Percentiles rank a stretch among this genome's conserved stretches.
Evolutionary conservation across 768 basidiomycete species (phyloP).

Genomic region (Lactarius akahatsu): DNA sequence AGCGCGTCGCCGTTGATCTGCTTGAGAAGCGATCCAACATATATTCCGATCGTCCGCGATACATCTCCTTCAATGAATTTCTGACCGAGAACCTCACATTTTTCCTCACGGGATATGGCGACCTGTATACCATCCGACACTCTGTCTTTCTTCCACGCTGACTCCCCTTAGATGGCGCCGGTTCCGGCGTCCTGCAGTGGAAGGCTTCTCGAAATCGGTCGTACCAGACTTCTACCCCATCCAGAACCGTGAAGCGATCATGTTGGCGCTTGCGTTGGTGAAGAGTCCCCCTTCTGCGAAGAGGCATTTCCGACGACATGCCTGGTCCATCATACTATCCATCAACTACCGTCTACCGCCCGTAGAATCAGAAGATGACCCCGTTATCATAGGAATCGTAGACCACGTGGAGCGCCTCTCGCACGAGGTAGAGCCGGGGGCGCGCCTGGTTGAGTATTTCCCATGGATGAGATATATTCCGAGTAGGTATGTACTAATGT

Average conservation of each 20-base stretch:
- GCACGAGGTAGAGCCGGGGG: neutral
- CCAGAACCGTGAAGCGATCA: neutral
- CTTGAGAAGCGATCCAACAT: neutral
- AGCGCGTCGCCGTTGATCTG: neutral
- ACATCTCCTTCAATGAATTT: no score
- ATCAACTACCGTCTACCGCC: slow-evolving; percentile 12
- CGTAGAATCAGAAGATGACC: slow-evolving; percentile 18
- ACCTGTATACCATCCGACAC: no score
- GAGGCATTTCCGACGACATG: slow-evolving; percentile 33
- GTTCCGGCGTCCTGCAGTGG: no score
- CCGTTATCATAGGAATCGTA: neutral
- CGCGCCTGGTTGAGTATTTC: neutral
- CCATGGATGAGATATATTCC: neutral
- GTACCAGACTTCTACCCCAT: neutral
- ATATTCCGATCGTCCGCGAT: no score
- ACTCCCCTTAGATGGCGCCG: no score
- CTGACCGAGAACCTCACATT: no score
- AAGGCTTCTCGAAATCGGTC: no score
- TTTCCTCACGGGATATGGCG: no score
- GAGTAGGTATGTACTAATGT: neutral
- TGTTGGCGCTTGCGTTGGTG: slow-evolving; percentile 27
- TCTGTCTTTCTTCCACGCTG: no score
- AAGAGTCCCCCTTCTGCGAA: slow-evolving; percentile 35
- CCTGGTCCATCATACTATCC: slow-evolving; percentile 32
- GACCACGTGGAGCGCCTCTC: no score